Base-by-base conservation (phyloP, 495 filamentous ascomycete species). In the Aspergillus asperescens region DNA sequence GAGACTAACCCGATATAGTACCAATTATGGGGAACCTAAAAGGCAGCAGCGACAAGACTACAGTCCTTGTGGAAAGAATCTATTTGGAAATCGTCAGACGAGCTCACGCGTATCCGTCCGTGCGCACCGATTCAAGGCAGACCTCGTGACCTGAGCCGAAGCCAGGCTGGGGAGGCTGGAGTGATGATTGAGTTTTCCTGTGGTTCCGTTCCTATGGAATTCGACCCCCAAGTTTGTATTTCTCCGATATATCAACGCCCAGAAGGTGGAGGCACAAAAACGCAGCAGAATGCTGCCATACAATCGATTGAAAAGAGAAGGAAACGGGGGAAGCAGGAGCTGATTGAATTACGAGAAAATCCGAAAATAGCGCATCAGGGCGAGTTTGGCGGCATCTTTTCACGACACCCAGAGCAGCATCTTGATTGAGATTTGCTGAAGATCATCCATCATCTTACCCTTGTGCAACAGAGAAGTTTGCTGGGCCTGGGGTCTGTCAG, bases 131-230 rank as follows among this genome's bases (percentile, higher is more conserved):
- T 54, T 42, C 45, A 48, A 25, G 54, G 49, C 32, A 55, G 60
- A 43, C 57, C 61, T 54, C 57, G 61, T 63, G 61, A 63, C 57
- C 60, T 62, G 51, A 57, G 41, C 39, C 52, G 41, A 38, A 39
- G 24, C 52, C 44, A 58, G 38, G 32, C 45, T 32, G 35, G 44
- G 47, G 28, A 15, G 16, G 34, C 22, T 22, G 4, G 15, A 20
- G 15, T 12, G 7, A 35, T 24, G 40, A 50, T 47, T 52, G 48
- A 56, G 7, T 53, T 58, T 53, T 63, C 61, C 61, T 63, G 57
- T 45, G 52, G 55, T 63, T 63, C 61, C 61, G 57, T 44, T 49
- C 55, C 61, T 56, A 50, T 52, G 55, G 55, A 56, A 59, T 63
- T 57, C 48, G 35, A 55, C 40, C 45, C 54, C 52, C 41, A 41